Base-by-base conservation (phyloP, 306 rosid genomes). In the Vicia sativa region DNA sequence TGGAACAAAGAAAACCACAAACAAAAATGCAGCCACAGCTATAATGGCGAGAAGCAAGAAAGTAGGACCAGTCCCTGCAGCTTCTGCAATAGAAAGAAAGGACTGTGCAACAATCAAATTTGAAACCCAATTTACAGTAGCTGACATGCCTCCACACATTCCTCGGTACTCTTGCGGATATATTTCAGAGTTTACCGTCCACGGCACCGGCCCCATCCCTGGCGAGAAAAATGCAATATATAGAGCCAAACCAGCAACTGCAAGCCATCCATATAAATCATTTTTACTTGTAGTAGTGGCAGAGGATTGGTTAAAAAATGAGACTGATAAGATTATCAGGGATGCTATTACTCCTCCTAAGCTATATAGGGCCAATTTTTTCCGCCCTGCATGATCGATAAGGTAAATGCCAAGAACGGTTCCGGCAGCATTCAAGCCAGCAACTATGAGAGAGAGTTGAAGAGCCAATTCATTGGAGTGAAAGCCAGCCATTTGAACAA, bases 401-500 rank as follows among this genome's bases (percentile, higher is more conserved):
- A 92, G 95, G 89, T 76, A 86, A 63, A 92, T 92, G 64, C 98
- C 98, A 3, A 89, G 84, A 54, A 92, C 39, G 11, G 92, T 77
- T 73, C 98, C 98, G 0, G 79, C 82, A 11, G 95, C 98, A 58
- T 92, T 92, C 89, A 89, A 46, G 71, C 85, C 91, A 0, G 98
- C 96, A 7, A 92, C 81, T 57, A 84, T 48, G 63, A 92, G 95
- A 67, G 98, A 89, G 0, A 92, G 89, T 56, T 86, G 82, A 73
- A 92, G 86, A 28, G 98, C 98, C 65, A 89, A 43, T 73, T 86
- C 85, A 68, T 89, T 92, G 38, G 96, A 82, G 29, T 35, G 46
- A 54, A 92, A 86, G 72, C 98, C 98, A 14, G 96, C 98, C 98
- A 87, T 82, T 80, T 92, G 95, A 64, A 92, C 98, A 52, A 92